phyloP scores from a whole-genome alignment of 2,329 filamentous ascomycete genomes.

The Penicillium corylophilum region DNA sequence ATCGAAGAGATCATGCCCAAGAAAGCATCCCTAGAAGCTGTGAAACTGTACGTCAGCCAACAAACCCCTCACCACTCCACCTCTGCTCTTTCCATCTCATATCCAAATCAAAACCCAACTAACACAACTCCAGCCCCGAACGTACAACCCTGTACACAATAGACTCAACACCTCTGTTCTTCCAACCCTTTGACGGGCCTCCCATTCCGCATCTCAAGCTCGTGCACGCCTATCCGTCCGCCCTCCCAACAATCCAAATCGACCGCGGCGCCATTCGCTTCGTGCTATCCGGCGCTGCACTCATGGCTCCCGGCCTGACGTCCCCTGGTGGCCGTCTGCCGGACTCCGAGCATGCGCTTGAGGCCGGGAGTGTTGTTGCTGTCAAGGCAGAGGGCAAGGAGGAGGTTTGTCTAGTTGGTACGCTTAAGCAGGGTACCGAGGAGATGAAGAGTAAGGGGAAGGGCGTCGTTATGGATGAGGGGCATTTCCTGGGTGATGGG shows the following conservation, averaged over 20 bases:
- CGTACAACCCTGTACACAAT: constrained; percentile 85
- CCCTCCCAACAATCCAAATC: constrained; percentile 81
- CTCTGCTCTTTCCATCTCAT: neutral
- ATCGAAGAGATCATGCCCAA: constrained; percentile 96
- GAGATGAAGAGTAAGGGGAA: constrained; percentile 95
- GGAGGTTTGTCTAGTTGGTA: constrained; percentile 83
- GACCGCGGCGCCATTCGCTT: constrained; percentile 96
- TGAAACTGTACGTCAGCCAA: constrained; percentile 80
- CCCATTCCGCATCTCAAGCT: constrained; percentile 85
- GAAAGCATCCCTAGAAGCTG: constrained; percentile 82
- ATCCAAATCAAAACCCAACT: neutral
- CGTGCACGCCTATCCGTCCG: constrained; percentile 83
- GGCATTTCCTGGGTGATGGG: constrained; percentile 91
- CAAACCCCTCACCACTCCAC: neutral
- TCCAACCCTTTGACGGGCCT: constrained; percentile 74
- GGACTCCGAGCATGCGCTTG: constrained; percentile 60
- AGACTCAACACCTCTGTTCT: constrained; percentile 78
- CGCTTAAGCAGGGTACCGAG: constrained; percentile 78
- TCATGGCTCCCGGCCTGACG: constrained; percentile 95
- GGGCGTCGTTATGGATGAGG: constrained; percentile 88
- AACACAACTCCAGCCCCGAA: constrained; percentile 61
- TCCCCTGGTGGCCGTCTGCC: constrained; percentile 79
- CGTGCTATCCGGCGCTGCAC: constrained; percentile 85
- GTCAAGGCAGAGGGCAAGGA: constrained; percentile 92
- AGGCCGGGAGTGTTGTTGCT: constrained; percentile 80